A percentile compares a stretch with the other conserved stretches of the same genome.
Conservation (phyloP, 208 protist species). For the Naegleria fowleri region DNA sequence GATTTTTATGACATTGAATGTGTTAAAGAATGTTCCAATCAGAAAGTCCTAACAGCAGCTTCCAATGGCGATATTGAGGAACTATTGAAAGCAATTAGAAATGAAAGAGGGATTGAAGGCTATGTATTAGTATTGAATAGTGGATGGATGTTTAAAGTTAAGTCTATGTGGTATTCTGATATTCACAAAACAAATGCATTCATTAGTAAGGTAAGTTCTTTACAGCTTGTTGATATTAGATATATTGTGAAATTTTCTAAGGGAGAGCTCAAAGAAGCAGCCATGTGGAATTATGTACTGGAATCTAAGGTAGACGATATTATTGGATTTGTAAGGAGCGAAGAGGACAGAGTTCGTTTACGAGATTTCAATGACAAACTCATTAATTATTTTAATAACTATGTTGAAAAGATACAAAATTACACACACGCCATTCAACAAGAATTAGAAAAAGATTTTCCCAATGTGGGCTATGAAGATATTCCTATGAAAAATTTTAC, state of each 20-base stretch:
- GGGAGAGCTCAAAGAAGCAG: not conserved
- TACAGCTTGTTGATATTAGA: too few relatives aligned
- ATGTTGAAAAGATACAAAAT: not conserved
- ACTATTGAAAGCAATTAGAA: not conserved
- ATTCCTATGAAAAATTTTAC: not conserved
- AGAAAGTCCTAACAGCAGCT: not conserved
- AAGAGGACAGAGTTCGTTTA: not conserved
- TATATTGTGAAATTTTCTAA: not conserved
- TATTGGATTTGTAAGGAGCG: not conserved
- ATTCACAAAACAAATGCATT: conserved; percentile 13
- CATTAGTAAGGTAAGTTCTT: not conserved
- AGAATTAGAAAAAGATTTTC: not conserved
- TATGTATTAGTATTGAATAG: not conserved
- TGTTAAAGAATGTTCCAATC: not conserved
- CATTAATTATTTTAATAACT: not conserved
- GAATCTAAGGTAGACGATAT: not conserved
- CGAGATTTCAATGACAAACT: not conserved
- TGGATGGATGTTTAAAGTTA: conserved; percentile 15
- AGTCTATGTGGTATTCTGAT: not conserved
- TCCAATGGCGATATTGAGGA: not conserved
- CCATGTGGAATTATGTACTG: not conserved
- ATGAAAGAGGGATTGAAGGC: not conserved
- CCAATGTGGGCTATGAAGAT: not conserved
- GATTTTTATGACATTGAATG: not conserved
- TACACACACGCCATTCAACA: not conserved